These are phyloP conservation scores for Cladosporium cucumerinum DNA, from an alignment of 2,329 filamentous ascomycete species.

Conservation along the genomic window DNA sequence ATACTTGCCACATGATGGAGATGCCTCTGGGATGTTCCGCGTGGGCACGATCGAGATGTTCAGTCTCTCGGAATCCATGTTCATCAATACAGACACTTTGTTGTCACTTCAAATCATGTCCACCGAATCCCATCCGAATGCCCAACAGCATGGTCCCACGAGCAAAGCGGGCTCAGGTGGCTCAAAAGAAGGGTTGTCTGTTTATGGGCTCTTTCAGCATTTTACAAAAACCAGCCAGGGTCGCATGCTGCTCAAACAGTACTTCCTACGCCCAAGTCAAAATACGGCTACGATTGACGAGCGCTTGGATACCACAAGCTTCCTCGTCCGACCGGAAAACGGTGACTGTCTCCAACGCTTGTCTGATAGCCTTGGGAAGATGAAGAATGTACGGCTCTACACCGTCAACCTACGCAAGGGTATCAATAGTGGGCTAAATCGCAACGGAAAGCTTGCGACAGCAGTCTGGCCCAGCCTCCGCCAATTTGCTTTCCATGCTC, in stretches of 20 bases:
- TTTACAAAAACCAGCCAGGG: constrained; percentile 78
- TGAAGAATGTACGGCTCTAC: constrained; percentile 71
- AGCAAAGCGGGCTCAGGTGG: constrained; percentile 52
- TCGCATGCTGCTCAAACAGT: constrained; percentile 66
- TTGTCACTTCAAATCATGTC: constrained; percentile 80
- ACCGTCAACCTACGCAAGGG: constrained; percentile 75
- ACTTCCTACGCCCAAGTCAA: constrained; percentile 75
- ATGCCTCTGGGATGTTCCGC: constrained; percentile 54
- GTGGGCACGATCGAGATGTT: constrained; percentile 71
- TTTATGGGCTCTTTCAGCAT: constrained; percentile 77
- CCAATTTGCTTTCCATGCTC: constrained; percentile 66
- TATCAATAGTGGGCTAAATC: constrained; percentile 54
- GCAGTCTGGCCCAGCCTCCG: constrained; percentile 65
- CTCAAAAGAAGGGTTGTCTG: constrained; percentile 75
- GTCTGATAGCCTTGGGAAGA: constrained; percentile 59
- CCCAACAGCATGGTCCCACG: constrained; percentile 68
- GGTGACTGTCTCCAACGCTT: constrained; percentile 53
- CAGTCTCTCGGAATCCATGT: constrained; percentile 63
- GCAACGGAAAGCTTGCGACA: constrained; percentile 59
- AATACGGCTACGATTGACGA: constrained; percentile 65
- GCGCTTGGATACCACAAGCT: constrained; percentile 66
- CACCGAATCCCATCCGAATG: constrained; percentile 77
- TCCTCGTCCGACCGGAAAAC: constrained; percentile 68
- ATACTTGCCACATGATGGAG: constrained; percentile 59
- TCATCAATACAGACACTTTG: constrained; percentile 77